Evolutionary conservation across 306 rosid species (phyloP), one percentile per base, ranked within the genome.

Genomic region (Begonia masoniana): DNA sequence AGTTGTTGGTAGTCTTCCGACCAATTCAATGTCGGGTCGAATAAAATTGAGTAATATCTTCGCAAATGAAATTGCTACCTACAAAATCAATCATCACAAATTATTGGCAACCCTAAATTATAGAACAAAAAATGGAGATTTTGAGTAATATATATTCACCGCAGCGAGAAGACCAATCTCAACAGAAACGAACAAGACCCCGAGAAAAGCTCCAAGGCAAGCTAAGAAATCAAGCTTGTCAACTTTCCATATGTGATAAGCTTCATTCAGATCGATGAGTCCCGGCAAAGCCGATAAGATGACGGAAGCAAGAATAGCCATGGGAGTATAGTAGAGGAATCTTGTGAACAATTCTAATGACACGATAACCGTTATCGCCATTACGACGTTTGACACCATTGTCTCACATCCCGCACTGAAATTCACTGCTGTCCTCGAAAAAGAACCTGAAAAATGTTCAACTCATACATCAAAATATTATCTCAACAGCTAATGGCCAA

Each of bases 201-300:
- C 97, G 9, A 89, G 73, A 79, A 89, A 89, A 15, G 95, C 95
- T 2, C 80, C 81, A 56, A 62, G 13, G 59, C 83, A 78, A 55
- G 82, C 87, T 35, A 89, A 81, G 72, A 85, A 89, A 54, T 89
- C 97, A 0, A 85, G 59, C 64, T 82, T 89, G 62, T 89, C 97
- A 50, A 89, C 62, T 57, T 85, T 89, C 87, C 91, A 89, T 10
- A 89, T 85, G 43, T 68, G 78, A 50, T 41, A 17, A 41, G 94
- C 95, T 80, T 72, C 82, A 49, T 11, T 52, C 3, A 82, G 13
- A 60, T 85, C 82, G 7, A 89, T 74, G 31, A 89, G 95, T 55
- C 97, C 97, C 5, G 95, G 95, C 10, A 89, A 87, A 41, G 97
- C 94, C 12, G 95, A 85, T 17, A 89, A 75, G 54, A 89, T 82